Conservation (phyloP, 73 alveolate species). For the Paramecium caudatum region DNA sequence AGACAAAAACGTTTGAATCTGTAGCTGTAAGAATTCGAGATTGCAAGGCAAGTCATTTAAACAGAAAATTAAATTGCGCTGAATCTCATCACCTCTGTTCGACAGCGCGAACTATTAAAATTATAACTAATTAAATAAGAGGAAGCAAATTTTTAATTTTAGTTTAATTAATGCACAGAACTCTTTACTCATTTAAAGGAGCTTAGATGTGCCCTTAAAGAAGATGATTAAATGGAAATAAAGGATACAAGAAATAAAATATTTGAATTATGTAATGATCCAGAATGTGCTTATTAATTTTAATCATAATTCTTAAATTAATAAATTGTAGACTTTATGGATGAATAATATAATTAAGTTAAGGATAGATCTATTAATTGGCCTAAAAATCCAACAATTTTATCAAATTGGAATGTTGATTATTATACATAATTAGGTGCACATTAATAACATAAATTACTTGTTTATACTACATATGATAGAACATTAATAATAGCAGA, state of each 20-base stretch:
- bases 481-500: slow-evolving; percentile 32
- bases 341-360: slow-evolving; percentile 6
- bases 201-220: background rate
- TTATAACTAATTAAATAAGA: background rate
- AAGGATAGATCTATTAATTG: background rate
- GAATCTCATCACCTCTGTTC: background rate
- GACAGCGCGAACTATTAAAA: background rate
- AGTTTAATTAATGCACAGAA: slow-evolving; percentile 11
- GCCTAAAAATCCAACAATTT: slow-evolving; percentile 54
- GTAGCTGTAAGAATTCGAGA: background rate
- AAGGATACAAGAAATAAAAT: slow-evolving; percentile 45
- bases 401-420: background rate
- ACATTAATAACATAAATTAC: background rate
- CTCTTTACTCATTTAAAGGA: background rate
- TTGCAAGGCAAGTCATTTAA: background rate
- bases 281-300: slow-evolving; percentile 13
- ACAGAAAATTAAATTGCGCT: background rate
- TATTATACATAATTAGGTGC: background rate
- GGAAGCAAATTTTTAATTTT: background rate
- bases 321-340: slow-evolving; percentile 36
- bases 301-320: background rate
- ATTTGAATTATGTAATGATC: background rate
- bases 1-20: slow-evolving; percentile 13
- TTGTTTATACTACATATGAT: background rate
- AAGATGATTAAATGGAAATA: slow-evolving; percentile 32